Percentiles rank a stretch among this genome's conserved stretches.
Evolutionary conservation across 164 flowering plant species (phyloP).

Genomic region (Sedum album): DNA sequence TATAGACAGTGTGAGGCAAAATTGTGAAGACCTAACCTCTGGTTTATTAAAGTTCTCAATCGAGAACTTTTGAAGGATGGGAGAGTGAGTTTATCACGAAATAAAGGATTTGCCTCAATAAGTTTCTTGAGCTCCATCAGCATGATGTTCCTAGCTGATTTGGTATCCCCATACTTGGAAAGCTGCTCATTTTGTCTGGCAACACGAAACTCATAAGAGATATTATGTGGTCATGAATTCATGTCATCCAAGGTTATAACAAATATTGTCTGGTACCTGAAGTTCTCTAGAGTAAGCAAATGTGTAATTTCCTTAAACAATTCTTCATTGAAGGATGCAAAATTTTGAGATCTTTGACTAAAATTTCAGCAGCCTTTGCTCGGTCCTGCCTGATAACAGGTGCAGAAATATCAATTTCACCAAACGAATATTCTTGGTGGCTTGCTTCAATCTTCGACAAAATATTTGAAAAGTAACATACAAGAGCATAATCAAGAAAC

Average conservation of each 20-base stretch:
- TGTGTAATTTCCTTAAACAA: conserved; percentile 4
- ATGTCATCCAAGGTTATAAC: too few relatives aligned
- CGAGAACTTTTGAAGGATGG: conserved; percentile 73
- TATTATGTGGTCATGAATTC: neutral
- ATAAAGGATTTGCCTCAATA: conserved; percentile 85
- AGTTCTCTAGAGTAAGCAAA: neutral
- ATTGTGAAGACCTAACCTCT: conserved; percentile 42
- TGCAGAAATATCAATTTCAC: neutral
- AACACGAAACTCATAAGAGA: conserved; percentile 5
- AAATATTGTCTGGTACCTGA: neutral
- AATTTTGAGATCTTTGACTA: conserved; percentile 79
- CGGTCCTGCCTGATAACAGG: conserved; percentile 54
- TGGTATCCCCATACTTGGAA: conserved; percentile 89
- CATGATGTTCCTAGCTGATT: conserved; percentile 86
- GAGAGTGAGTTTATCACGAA: conserved; percentile 77
- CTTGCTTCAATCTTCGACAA: neutral
- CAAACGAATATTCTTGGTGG: neutral
- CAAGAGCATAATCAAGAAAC: neutral
- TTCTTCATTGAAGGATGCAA: conserved; percentile 27
- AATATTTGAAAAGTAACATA: neutral
- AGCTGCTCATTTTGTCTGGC: conserved; percentile 90
- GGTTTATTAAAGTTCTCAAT: conserved; percentile 75
- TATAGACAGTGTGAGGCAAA: neutral
- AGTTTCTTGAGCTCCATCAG: conserved; percentile 72
- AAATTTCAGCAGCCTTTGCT: conserved; percentile 75